phyloP scores from a whole-genome alignment of 495 filamentous ascomycete genomes.

The Parmelia sp. region DNA sequence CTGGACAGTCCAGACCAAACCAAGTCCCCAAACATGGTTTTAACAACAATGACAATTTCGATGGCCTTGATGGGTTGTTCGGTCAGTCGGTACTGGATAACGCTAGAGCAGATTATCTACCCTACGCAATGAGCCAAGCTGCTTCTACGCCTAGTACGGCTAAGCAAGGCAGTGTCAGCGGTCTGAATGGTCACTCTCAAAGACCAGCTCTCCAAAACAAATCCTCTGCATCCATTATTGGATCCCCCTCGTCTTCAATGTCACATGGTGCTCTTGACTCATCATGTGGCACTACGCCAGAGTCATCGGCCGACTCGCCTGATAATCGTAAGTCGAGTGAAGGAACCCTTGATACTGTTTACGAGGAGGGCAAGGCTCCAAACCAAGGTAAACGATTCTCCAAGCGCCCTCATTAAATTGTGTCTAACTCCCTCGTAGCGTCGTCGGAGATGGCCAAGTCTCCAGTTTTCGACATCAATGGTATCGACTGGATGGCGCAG shows the following conservation, averaged over 20 bases:
- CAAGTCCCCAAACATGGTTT: constrained; percentile 28
- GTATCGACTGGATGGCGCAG: constrained; percentile 70
- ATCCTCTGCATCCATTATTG: constrained; percentile 32
- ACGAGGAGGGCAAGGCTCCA: constrained; percentile 31
- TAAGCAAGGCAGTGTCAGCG: constrained; percentile 17
- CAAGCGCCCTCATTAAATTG: neutral
- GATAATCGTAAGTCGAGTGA: constrained; percentile 26
- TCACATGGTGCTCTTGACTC: constrained; percentile 42
- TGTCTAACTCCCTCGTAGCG: constrained; percentile 32
- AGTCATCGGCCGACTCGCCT: constrained; percentile 55
- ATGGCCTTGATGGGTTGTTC: constrained; percentile 40
- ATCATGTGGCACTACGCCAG: constrained; percentile 80
- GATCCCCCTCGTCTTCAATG: constrained; percentile 57
- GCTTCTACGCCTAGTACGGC: constrained; percentile 10
- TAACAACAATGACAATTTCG: constrained; percentile 32
- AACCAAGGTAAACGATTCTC: constrained; percentile 53
- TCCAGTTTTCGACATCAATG: constrained; percentile 33
- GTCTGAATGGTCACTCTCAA: constrained; percentile 18
- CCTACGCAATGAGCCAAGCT: constrained; percentile 11
- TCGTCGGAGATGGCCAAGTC: constrained; percentile 25
- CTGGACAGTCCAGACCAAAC: constrained; percentile 4
- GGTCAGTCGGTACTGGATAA: constrained; percentile 41
- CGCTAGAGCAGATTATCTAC: constrained; percentile 24
- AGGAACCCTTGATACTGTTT: constrained; percentile 27
- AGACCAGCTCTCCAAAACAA: constrained; percentile 22